Evolutionary conservation across 202 grass and related monocot genomes (phyloP).

Genomic region (Hordeum pubiflorum): DNA sequence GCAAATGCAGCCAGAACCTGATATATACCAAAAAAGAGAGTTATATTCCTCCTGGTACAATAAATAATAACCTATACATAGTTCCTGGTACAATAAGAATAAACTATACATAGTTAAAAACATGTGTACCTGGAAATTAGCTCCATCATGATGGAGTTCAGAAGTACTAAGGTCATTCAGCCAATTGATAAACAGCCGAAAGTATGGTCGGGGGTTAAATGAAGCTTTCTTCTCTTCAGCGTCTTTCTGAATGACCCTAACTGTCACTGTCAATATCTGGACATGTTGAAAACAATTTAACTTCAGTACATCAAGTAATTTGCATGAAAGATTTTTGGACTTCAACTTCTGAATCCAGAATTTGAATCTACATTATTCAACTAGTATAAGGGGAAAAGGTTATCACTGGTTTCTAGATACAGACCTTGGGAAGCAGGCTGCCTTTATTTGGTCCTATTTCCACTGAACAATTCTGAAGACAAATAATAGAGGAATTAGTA

Average conservation of each 20-base stretch:
- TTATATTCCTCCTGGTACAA: slow-evolving; percentile 7
- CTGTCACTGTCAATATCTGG: slow-evolving; percentile 58
- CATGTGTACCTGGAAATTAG: slow-evolving; percentile 59
- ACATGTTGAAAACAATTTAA: slow-evolving; percentile 22
- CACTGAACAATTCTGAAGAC: slow-evolving; percentile 51
- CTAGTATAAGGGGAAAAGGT: not conserved
- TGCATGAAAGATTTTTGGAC: not conserved
- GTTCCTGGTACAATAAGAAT: not conserved
- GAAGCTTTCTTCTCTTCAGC: slow-evolving; percentile 71
- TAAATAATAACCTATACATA: not conserved
- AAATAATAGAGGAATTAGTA: slow-evolving; percentile 23
- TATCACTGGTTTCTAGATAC: not conserved
- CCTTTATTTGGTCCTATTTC: slow-evolving; percentile 58
- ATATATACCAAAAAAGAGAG: slow-evolving; percentile 14
- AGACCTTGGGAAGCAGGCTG: slow-evolving; percentile 58
- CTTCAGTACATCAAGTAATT: not conserved
- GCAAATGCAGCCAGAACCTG: slow-evolving; percentile 76
- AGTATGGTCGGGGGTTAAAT: slow-evolving; percentile 72
- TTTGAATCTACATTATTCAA: not conserved
- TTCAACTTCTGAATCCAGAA: not conserved
- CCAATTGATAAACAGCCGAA: slow-evolving; percentile 79
- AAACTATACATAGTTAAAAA: not conserved
- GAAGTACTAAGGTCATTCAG: slow-evolving; percentile 58
- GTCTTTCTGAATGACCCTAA: slow-evolving; percentile 58
- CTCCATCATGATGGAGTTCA: slow-evolving; percentile 42